A percentile compares a stretch with the other conserved stretches of the same genome.
Evolutionary conservation across 1,284 basidiomycete species (phyloP).

Genomic region (Naganishia liquefaciens): DNA sequence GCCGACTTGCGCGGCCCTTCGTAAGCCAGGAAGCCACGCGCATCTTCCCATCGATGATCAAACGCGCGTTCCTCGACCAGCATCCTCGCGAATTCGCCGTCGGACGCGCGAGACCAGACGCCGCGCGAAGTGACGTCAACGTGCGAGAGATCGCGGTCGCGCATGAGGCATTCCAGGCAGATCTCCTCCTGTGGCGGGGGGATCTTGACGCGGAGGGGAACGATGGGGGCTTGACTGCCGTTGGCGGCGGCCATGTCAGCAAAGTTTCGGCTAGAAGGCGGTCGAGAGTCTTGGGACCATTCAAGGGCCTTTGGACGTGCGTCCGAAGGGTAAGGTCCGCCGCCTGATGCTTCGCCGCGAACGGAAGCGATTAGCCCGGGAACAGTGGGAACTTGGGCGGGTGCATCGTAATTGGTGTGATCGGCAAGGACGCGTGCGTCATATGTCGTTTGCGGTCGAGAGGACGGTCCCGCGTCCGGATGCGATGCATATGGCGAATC

Average conservation of each 20-base stretch:
- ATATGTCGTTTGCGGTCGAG: conserved; percentile 10
- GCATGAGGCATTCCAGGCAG: conserved; percentile 97
- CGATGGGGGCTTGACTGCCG: neutral
- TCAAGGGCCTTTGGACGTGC: conserved; percentile 1
- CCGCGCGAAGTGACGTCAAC: conserved; percentile 83
- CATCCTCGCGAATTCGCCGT: conserved; percentile 77
- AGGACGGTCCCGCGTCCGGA: neutral
- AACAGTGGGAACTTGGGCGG: conserved; percentile 2
- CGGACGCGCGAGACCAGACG: conserved; percentile 88
- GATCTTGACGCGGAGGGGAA: conserved; percentile 30
- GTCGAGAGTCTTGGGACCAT: conserved; percentile 1
- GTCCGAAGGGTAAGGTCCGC: conserved; percentile 14
- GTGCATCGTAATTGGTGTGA: conserved; percentile 1
- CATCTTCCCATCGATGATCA: conserved; percentile 31
- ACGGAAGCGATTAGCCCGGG: conserved; percentile 14
- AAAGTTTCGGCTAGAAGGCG: neutral
- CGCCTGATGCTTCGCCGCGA: neutral
- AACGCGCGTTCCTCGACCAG: conserved; percentile 62
- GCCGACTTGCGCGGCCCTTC: conserved; percentile 30
- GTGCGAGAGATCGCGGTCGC: conserved; percentile 97
- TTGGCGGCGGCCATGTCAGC: neutral
- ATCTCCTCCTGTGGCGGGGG: conserved; percentile 62
- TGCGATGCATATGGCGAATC: neutral
- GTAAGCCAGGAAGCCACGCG: conserved; percentile 2
- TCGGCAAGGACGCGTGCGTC: neutral